phyloP scores from a whole-genome alignment of 495 filamentous ascomycete genomes.

The Penicillium desertorum region DNA sequence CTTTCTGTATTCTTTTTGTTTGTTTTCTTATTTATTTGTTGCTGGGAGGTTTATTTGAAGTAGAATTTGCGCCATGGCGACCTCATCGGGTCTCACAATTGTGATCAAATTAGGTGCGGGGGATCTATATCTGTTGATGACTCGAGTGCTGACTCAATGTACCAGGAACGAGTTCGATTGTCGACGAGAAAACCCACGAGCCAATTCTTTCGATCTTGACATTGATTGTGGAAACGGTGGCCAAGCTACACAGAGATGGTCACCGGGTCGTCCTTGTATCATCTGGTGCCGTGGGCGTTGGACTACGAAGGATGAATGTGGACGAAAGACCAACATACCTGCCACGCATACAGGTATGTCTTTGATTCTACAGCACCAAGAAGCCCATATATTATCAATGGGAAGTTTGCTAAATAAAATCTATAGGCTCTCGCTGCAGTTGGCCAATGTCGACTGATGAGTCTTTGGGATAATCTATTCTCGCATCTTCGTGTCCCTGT shows the following conservation, averaged over 20 bases:
- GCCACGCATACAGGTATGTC: constrained; percentile 70
- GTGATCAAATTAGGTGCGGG: constrained; percentile 91
- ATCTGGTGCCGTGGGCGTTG: constrained; percentile 93
- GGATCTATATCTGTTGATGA: constrained; percentile 21
- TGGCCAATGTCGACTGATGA: constrained; percentile 93
- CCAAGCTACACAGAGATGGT: constrained; percentile 81
- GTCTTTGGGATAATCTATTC: constrained; percentile 91
- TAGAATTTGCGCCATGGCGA: constrained; percentile 23
- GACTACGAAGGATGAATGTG: constrained; percentile 83
- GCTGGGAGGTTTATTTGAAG: background rate
- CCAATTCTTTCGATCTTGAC: constrained; percentile 90
- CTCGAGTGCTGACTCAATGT: constrained; percentile 17
- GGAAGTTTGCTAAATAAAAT: constrained; percentile 3
- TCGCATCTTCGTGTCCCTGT: constrained; percentile 83
- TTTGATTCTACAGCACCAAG: background rate
- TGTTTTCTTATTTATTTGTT: background rate
- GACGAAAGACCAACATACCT: constrained; percentile 86
- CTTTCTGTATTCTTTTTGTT: constrained; percentile 1
- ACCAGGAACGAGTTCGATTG: constrained; percentile 93
- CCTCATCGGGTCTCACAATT: constrained; percentile 57
- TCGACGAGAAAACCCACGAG: constrained; percentile 94
- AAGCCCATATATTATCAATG: background rate
- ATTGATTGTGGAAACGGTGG: constrained; percentile 88
- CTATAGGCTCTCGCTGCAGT: constrained; percentile 88
- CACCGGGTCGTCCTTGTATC: constrained; percentile 94